A percentile compares a stretch with the other conserved stretches of the same genome.
Evolutionary conservation across 78 protist species (phyloP).

Genomic region (Trichosphaerium sp.): DNA sequence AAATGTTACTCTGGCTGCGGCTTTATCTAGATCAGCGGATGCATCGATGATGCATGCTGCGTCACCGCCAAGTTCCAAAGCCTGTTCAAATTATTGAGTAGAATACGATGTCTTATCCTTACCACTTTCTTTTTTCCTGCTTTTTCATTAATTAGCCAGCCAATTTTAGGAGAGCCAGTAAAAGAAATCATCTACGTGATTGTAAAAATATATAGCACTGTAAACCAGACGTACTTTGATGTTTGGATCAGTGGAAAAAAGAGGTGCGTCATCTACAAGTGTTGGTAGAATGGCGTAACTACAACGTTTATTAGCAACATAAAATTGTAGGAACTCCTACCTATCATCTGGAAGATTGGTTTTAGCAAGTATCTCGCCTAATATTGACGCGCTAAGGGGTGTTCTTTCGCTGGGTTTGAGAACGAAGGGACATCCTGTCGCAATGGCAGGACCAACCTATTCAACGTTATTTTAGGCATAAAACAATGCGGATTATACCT

Average conservation of each 20-base stretch:
- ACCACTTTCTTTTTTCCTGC: slow-evolving; percentile 43
- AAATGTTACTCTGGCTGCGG: slow-evolving; percentile 30
- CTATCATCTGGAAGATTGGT: slow-evolving; percentile 20
- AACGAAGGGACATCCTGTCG: slow-evolving; percentile 34
- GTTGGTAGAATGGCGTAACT: slow-evolving; percentile 54
- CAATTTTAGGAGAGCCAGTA: slow-evolving; percentile 11
- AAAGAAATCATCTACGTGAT: slow-evolving; percentile 1
- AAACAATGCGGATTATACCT: slow-evolving; percentile 64
- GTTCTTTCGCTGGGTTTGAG: slow-evolving; percentile 55
- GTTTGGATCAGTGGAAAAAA: slow-evolving; percentile 5
- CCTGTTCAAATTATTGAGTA: not conserved
- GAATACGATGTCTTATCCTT: not conserved
- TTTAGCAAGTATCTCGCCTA: slow-evolving; percentile 49
- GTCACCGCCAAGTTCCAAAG: slow-evolving; percentile 67
- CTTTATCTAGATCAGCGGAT: slow-evolving; percentile 14
- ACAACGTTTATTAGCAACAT: not conserved
- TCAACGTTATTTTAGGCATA: slow-evolving; percentile 4
- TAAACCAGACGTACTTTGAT: not conserved
- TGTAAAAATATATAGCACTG: not conserved
- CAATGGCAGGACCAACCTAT: slow-evolving; percentile 16
- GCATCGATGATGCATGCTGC: slow-evolving; percentile 63
- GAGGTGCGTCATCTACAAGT: slow-evolving; percentile 12
- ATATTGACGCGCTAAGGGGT: slow-evolving; percentile 40
- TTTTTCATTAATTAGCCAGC: slow-evolving; percentile 47
- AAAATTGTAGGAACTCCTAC: too few relatives aligned